These are phyloP conservation scores for Monilinia polystroma DNA, from an alignment of 2,329 filamentous ascomycete genomes.

Conservation along the genomic window DNA sequence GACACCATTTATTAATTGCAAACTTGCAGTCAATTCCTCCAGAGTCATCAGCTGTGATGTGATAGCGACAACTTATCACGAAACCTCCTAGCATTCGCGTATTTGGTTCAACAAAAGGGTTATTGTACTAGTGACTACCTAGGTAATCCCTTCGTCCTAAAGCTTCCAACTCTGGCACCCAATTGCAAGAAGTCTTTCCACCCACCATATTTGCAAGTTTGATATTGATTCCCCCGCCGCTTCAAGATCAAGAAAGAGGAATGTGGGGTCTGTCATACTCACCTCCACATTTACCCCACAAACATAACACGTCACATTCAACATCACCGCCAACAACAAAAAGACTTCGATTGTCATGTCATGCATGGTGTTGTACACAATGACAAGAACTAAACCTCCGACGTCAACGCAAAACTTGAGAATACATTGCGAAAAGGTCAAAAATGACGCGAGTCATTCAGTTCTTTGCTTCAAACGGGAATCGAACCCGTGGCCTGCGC, in stretches of 20 bases:
- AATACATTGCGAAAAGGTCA: neutral
- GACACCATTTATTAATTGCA: neutral
- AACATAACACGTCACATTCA: neutral
- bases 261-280: neutral
- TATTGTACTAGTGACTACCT: too few relatives aligned
- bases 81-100: neutral
- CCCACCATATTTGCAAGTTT: neutral
- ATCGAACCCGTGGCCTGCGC: slow-evolving; percentile 15
- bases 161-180: neutral
- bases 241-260: too few relatives aligned
- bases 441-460: accelerated
- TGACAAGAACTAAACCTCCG: too few relatives aligned
- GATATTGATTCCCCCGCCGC: too few relatives aligned
- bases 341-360: neutral
- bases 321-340: neutral
- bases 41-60: neutral
- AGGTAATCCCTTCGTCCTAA: neutral
- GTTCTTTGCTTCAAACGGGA: neutral
- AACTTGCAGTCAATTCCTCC: neutral
- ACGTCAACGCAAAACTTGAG: neutral
- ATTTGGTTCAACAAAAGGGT: too few relatives aligned
- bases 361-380: too few relatives aligned
- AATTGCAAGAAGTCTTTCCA: too few relatives aligned
- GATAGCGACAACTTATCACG: neutral
- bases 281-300: slow-evolving; percentile 15